A percentile compares a stretch with the other conserved stretches of the same genome.
Conservation (phyloP, 495 filamentous ascomycete species). For the Lophium mytilinum region DNA sequence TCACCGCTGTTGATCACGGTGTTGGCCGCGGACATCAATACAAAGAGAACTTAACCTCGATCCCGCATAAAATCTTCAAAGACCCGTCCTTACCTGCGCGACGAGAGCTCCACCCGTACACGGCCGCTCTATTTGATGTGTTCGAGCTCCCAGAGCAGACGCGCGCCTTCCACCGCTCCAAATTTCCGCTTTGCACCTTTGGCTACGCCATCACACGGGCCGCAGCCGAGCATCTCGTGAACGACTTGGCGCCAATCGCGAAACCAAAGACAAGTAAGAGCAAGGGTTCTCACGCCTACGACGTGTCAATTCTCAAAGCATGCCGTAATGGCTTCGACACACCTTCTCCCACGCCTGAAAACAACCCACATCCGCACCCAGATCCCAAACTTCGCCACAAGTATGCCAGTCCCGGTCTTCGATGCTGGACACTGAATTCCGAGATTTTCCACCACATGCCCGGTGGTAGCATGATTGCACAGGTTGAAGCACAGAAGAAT, state of each 20-base stretch:
- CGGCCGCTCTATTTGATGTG: constrained; percentile 20
- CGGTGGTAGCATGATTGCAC: constrained; percentile 18
- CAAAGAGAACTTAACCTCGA: constrained; percentile 10
- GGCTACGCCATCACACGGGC: constrained; percentile 37
- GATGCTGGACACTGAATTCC: constrained; percentile 30
- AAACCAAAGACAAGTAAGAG: constrained; percentile 7
- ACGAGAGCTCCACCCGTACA: constrained; percentile 28
- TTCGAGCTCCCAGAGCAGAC: constrained; percentile 24
- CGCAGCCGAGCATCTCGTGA: constrained; percentile 25
- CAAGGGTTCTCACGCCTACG: constrained; percentile 26
- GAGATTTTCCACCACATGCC: constrained; percentile 34
- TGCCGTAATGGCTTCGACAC: constrained; percentile 20
- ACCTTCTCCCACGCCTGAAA: constrained; percentile 12
- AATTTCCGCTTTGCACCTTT: constrained; percentile 40
- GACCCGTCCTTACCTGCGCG: constrained; percentile 23
- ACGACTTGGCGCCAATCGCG: constrained; percentile 16
- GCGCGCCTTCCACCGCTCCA: constrained; percentile 35
- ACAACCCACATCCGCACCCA: constrained; percentile 14
- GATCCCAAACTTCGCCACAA: constrained; percentile 7
- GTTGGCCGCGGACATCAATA: constrained; percentile 20
- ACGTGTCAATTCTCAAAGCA: constrained; percentile 29
- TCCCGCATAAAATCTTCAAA: constrained; percentile 21
- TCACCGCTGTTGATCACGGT: constrained; percentile 14
- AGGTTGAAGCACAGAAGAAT: not conserved
- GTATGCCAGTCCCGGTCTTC: constrained; percentile 23